Conservation (phyloP, 805 yeast genomes). For the Zygosaccharomyces bisporus region DNA sequence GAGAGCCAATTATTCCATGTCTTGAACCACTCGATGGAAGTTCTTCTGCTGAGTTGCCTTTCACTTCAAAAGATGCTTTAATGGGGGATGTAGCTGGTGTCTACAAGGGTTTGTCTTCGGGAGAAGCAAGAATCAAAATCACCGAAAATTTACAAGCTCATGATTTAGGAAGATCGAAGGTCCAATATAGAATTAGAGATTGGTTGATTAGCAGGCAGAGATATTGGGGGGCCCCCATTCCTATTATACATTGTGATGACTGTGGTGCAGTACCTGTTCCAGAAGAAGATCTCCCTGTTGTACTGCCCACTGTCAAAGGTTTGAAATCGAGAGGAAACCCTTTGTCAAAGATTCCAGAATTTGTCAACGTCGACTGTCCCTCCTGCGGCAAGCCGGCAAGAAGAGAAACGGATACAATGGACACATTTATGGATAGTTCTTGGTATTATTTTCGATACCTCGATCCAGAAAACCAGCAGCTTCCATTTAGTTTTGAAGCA, state of each 20-base stretch:
- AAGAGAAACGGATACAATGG: conserved; percentile 98
- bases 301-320: conserved; percentile 58
- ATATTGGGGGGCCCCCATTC: conserved; percentile 99
- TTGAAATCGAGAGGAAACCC: conserved; percentile 60
- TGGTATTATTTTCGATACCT: conserved; percentile 90
- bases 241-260: conserved; percentile 76
- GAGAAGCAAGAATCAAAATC: conserved; percentile 51
- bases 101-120: conserved; percentile 47
- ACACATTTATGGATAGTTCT: conserved; percentile 95
- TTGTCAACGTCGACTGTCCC: conserved; percentile 76
- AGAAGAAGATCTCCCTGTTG: conserved; percentile 77
- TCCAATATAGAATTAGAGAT: conserved; percentile 71
- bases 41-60: conserved; percentile 31
- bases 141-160: conserved; percentile 39
- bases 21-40: conserved; percentile 42
- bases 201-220: conserved; percentile 95
- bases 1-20: conserved; percentile 40
- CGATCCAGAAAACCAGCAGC: conserved; percentile 59
- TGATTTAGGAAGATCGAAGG: conserved; percentile 45
- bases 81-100: conserved; percentile 47
- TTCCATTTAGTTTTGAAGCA: conserved; percentile 50
- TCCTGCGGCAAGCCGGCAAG: conserved; percentile 67
- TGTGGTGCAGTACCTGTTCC: conserved; percentile 96
- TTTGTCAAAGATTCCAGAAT: conserved; percentile 59
- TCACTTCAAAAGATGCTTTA: conserved; percentile 42